Evolutionary conservation across 768 basidiomycete species (phyloP).

Genomic region (Stropharia rugosoannulata): DNA sequence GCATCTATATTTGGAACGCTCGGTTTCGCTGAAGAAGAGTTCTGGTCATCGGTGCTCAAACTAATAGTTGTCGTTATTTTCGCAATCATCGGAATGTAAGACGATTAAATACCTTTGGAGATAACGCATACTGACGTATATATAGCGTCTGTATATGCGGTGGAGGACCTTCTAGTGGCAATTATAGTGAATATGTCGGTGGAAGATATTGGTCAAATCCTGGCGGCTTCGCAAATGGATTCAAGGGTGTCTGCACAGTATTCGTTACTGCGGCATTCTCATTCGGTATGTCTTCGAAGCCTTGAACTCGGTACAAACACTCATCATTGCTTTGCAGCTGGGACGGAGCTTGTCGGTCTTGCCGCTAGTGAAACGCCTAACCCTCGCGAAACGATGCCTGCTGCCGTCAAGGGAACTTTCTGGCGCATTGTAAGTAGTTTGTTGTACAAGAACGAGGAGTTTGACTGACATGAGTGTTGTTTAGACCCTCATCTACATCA

Average conservation of each 20-base stretch:
- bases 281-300: slow-evolving; percentile 24
- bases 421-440: slow-evolving; percentile 41
- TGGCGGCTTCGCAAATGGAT: slow-evolving; percentile 43
- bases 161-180: slow-evolving; percentile 36
- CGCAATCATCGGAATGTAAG: slow-evolving; percentile 44
- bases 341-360: slow-evolving; percentile 46
- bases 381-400: slow-evolving; percentile 41
- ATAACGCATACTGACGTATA: not conserved
- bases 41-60: slow-evolving; percentile 51
- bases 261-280: slow-evolving; percentile 49
- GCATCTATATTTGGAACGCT: slow-evolving; percentile 42
- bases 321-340: slow-evolving; percentile 25
- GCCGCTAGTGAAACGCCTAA: slow-evolving; percentile 47
- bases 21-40: slow-evolving; percentile 48
- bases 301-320: not conserved
- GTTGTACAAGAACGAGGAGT: not conserved
- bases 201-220: slow-evolving; percentile 36
- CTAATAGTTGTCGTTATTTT: slow-evolving; percentile 45
- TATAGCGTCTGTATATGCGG: slow-evolving; percentile 39
- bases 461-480: not conserved
- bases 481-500: slow-evolving; percentile 44
- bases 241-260: slow-evolving; percentile 44
- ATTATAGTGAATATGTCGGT: slow-evolving; percentile 37
- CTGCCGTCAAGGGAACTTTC: slow-evolving; percentile 47
- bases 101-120: slow-evolving; percentile 1